Evolutionary conservation across 768 basidiomycete species (phyloP), one percentile per base, ranked within the genome.

Genomic region (Mycena rosella): DNA sequence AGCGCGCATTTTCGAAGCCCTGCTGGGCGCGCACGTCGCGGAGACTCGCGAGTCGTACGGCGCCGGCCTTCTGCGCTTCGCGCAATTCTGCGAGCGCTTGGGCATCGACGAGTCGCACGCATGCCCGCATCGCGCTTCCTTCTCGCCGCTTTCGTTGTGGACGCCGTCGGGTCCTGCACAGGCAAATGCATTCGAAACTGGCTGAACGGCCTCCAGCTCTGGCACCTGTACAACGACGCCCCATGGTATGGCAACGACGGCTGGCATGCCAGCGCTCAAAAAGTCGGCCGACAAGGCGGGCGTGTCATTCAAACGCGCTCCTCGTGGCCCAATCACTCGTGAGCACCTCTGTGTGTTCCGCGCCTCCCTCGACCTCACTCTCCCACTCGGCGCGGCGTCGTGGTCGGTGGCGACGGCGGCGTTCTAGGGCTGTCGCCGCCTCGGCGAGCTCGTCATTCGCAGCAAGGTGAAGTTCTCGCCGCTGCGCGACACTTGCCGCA

Each of bases 41-140:
- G 54, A 56, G 17, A 76, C 77, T 10, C 29, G 42, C 14, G 58
- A 40, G 15, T 66, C 14, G 34, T 53, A n/a, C n/a, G n/a, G n/a
- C n/a, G n/a, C n/a, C n/a, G n/a, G n/a, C n/a, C n/a, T n/a, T n/a
- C n/a, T n/a, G 5, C 52, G 52, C 3, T 53, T n/a, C 32, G 32
- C 7, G 2, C 52, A 53, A 20, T 53, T 53, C 24, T 40, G n/a
- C 5, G 22, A 55, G 11, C 30, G 30, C 7, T 2, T 29, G 18
- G 29, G 29, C 30, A 52, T 52, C 20, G 30, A 30, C 51, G 51
- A 52, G 30, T 14, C n/a, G 32, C 52, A n/a, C 32, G 32, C 52
- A 53, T 53, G 52, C 32, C 52, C 10, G 52, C 32, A 2, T 27
- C 29, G 27, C 49, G 49, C 3, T 30, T 51, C 29, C 49, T 51